Evolutionary conservation across 306 rosid genomes (phyloP).

Genomic region (Rubus idaeus): DNA sequence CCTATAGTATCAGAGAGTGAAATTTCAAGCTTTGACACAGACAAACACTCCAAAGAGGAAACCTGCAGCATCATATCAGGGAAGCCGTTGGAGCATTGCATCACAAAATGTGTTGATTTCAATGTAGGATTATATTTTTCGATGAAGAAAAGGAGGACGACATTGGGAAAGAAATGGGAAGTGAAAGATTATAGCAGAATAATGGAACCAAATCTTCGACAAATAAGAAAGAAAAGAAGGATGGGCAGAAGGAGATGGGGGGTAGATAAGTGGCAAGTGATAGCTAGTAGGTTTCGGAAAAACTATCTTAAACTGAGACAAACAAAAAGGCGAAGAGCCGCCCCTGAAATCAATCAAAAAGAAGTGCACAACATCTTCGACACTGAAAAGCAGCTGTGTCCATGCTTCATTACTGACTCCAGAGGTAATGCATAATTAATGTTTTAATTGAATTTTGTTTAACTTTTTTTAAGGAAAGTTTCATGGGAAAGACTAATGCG

Average conservation of each 20-base stretch:
- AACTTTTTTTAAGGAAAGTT: neutral
- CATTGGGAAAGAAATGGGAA: too few species aligned
- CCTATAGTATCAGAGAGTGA: neutral
- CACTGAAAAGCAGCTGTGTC: neutral
- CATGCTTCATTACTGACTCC: neutral
- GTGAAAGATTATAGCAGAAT: neutral
- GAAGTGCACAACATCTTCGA: neutral
- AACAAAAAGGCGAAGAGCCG: neutral
- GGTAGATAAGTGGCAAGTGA: neutral
- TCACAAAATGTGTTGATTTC: neutral
- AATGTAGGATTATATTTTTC: neutral
- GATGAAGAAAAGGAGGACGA: neutral
- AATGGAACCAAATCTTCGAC: slow-evolving; percentile 16
- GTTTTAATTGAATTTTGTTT: neutral
- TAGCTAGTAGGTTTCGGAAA: neutral
- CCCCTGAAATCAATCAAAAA: neutral
- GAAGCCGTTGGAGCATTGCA: neutral
- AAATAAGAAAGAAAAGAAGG: slow-evolving; percentile 20
- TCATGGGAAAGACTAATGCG: neutral
- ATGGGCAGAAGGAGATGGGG: neutral
- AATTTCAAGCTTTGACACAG: slow-evolving; percentile 1
- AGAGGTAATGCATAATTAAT: neutral
- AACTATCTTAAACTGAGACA: neutral
- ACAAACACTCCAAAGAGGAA: slow-evolving; percentile 1
- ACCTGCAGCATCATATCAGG: neutral